Evolutionary conservation across 441 rosid genomes (phyloP).

Genomic region (Croton laevigatus): DNA sequence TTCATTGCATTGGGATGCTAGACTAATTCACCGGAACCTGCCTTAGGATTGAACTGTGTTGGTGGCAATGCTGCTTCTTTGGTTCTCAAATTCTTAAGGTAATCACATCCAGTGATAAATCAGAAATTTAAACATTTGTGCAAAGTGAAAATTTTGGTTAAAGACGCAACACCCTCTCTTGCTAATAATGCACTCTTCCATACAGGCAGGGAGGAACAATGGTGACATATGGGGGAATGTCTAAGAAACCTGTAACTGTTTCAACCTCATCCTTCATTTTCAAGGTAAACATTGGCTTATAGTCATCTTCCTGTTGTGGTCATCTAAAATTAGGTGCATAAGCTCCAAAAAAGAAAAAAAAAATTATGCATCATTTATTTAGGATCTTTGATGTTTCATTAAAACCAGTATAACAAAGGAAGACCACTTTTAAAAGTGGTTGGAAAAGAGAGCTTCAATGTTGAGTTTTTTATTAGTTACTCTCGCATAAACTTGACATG

Average conservation of each 20-base stretch:
- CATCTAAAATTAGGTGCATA: neutral
- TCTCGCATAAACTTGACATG: neutral
- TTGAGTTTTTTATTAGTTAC: neutral
- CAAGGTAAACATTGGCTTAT: constrained; percentile 39
- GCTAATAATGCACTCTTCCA: constrained; percentile 15
- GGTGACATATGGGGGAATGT: constrained; percentile 98
- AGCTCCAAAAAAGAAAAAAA: no score
- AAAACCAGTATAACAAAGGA: neutral
- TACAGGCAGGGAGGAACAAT: constrained; percentile 74
- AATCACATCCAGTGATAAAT: constrained; percentile 4
- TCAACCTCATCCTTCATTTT: constrained; percentile 85
- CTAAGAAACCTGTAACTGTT: constrained; percentile 68
- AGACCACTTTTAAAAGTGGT: neutral
- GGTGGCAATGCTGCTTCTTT: constrained; percentile 86
- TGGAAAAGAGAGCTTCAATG: neutral
- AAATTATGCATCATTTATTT: neutral
- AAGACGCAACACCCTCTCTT: constrained; percentile 9
- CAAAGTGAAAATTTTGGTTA: neutral
- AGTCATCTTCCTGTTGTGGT: neutral
- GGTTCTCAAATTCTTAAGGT: constrained; percentile 83
- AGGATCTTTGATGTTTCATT: constrained; percentile 3
- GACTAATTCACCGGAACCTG: constrained; percentile 64
- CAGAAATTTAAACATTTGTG: constrained; percentile 3
- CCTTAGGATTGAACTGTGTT: constrained; percentile 81
- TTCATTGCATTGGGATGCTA: constrained; percentile 26